A percentile compares a stretch with the other conserved stretches of the same genome.
These are phyloP conservation scores for Russula sp. DNA, from an alignment of 768 basidiomycete species.

Conservation along the genomic window DNA sequence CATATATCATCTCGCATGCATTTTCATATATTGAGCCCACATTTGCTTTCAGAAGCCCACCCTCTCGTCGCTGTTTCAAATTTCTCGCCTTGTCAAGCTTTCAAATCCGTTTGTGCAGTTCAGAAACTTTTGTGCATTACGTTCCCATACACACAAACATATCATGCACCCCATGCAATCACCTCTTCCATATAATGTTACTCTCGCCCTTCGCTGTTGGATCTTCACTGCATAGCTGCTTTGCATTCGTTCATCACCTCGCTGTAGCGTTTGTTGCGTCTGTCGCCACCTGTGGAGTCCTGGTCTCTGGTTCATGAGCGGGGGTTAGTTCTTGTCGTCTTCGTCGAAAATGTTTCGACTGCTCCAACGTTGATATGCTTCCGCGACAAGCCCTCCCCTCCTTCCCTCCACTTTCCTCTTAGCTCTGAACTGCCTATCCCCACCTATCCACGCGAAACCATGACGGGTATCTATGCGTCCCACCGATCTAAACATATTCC, in stretches of 20 bases:
- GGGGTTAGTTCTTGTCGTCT: neutral
- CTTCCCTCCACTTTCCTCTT: neutral
- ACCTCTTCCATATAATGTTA: constrained; percentile 15
- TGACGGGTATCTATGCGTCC: constrained; percentile 17
- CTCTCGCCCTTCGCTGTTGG: constrained; percentile 23
- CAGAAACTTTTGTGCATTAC: constrained; percentile 17
- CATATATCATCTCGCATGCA: constrained; percentile 17
- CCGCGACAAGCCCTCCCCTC: constrained; percentile 9
- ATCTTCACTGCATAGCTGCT: constrained; percentile 16
- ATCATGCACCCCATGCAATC: constrained; percentile 16
- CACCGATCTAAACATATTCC: constrained; percentile 17
- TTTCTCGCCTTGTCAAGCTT: constrained; percentile 23
- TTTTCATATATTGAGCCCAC: constrained; percentile 14
- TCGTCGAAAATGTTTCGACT: constrained; percentile 9
- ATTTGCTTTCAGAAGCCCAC: constrained; percentile 14
- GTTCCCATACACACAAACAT: constrained; percentile 15
- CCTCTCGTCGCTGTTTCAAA: constrained; percentile 22
- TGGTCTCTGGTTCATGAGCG: constrained; percentile 3
- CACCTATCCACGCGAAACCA: constrained; percentile 11
- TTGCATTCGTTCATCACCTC: neutral
- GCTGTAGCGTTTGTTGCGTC: constrained; percentile 1
- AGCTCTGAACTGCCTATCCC: neutral
- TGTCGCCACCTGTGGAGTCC: neutral
- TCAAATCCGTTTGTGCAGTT: constrained; percentile 19
- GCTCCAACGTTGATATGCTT: constrained; percentile 12